Evolutionary conservation across 2,329 filamentous ascomycete species (phyloP).

Genomic region (Tolypocladium cylindrosporum): DNA sequence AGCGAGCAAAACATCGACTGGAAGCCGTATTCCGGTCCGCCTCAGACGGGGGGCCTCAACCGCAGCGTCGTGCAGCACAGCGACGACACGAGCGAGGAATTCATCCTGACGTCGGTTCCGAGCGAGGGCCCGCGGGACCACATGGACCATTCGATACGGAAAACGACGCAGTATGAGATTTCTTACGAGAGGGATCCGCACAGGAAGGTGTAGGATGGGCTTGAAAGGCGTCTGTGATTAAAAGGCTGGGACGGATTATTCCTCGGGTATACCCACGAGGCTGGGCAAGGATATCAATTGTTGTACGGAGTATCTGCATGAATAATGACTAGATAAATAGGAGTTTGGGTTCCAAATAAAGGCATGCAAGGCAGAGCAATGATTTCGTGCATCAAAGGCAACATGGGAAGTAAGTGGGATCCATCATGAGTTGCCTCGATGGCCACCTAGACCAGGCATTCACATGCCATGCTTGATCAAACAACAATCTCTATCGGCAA

Average conservation of each 20-base stretch:
- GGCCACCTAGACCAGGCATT: background rate
- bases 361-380: background rate
- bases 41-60: slow-evolving; percentile 14
- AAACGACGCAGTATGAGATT: slow-evolving; percentile 25
- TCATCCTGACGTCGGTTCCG: slow-evolving; percentile 17
- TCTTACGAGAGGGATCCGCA: slow-evolving; percentile 17
- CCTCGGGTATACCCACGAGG: background rate
- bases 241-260: background rate
- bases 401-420: background rate
- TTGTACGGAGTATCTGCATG: no score
- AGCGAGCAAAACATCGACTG: slow-evolving; percentile 16
- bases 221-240: background rate
- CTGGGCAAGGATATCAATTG: background rate
- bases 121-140: background rate
- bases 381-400: background rate
- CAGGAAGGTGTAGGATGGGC: background rate
- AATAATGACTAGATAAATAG: background rate
- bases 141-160: slow-evolving; percentile 19
- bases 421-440: background rate
- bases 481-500: no score
- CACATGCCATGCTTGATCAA: no score
- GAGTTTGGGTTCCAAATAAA: no score
- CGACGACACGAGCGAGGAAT: slow-evolving; percentile 23
- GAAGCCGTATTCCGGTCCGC: slow-evolving; percentile 21
- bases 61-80: slow-evolving; percentile 15